Conservation (phyloP, 2,329 filamentous ascomycete species). For the Neoarthrinium moseri region DNA sequence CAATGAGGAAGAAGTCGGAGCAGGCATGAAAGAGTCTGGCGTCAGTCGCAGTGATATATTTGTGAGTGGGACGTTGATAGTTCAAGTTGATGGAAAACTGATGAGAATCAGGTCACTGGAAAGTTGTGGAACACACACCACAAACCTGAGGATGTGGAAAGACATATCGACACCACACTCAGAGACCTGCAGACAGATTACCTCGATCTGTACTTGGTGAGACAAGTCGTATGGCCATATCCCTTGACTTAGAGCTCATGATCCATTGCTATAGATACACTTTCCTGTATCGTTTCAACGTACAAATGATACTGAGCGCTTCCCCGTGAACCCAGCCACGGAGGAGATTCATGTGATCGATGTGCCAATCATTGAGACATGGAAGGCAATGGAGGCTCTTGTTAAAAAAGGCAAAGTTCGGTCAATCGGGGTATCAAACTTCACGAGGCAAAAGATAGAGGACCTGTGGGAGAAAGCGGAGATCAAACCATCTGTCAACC, state of each 20-base stretch:
- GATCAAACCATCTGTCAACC: constrained; percentile 49
- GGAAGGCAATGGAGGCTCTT: constrained; percentile 35
- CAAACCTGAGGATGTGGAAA: constrained; percentile 29
- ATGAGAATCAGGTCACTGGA: constrained; percentile 6
- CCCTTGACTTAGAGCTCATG: not conserved
- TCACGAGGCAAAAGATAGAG: constrained; percentile 51
- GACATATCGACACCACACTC: constrained; percentile 29
- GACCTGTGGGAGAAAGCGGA: constrained; percentile 46
- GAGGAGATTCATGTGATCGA: constrained; percentile 22
- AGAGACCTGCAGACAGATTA: constrained; percentile 35
- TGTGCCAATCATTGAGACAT: constrained; percentile 17
- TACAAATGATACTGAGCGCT: constrained; percentile 11
- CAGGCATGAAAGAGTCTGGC: constrained; percentile 17
- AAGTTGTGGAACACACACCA: constrained; percentile 29
- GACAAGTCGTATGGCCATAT: too few species aligned
- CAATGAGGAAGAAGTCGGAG: constrained; percentile 49
- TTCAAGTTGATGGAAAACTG: not conserved
- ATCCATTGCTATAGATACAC: constrained; percentile 23
- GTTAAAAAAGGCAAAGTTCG: constrained; percentile 51
- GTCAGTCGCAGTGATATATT: constrained; percentile 12
- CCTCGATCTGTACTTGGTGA: constrained; percentile 33
- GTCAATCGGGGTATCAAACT: constrained; percentile 61
- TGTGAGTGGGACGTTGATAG: not conserved
- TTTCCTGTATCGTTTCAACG: constrained; percentile 32
- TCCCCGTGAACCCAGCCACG: constrained; percentile 18